Percentiles rank a stretch among this genome's conserved stretches.
phyloP scores from a whole-genome alignment of 768 basidiomycete genomes.

The Agaricus subrufescens region DNA sequence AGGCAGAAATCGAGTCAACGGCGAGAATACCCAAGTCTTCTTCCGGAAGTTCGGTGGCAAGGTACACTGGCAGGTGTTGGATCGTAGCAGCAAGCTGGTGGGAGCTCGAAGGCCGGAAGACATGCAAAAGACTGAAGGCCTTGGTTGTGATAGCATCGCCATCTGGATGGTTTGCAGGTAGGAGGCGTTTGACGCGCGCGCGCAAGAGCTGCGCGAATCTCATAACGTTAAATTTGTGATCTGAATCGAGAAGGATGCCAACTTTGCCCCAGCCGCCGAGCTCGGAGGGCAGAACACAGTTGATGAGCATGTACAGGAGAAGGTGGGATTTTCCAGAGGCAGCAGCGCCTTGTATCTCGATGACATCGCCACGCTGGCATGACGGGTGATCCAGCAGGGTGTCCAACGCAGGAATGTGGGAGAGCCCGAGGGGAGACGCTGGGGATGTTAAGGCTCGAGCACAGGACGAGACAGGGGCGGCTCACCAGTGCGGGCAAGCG shows the following conservation, averaged over 20 bases:
- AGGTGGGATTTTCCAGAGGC: slow-evolving; percentile 77
- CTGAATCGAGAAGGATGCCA: slow-evolving; percentile 68
- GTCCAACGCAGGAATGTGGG: slow-evolving; percentile 30
- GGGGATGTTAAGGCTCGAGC: slow-evolving; percentile 4
- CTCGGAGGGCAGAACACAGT: slow-evolving; percentile 48
- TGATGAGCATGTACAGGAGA: slow-evolving; percentile 59
- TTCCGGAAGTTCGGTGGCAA: slow-evolving; percentile 40
- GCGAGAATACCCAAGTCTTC: slow-evolving; percentile 61
- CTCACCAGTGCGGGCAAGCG: slow-evolving; percentile 34
- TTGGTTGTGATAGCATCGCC: slow-evolving; percentile 10
- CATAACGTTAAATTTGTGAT: slow-evolving; percentile 55
- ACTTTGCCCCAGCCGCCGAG: slow-evolving; percentile 61
- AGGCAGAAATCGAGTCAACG: slow-evolving; percentile 73
- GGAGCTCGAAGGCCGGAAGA: slow-evolving; percentile 68
- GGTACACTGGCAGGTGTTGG: slow-evolving; percentile 50
- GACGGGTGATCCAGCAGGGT: slow-evolving; percentile 17
- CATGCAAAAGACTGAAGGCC: slow-evolving; percentile 52
- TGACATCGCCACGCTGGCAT: slow-evolving; percentile 50
- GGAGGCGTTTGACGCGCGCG: slow-evolving; percentile 34
- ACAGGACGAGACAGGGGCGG: neutral
- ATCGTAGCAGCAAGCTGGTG: slow-evolving; percentile 68
- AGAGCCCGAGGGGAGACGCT: slow-evolving; percentile 25
- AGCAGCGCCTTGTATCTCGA: slow-evolving; percentile 75
- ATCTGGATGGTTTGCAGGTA: slow-evolving; percentile 18
- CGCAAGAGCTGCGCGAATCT: slow-evolving; percentile 52